Evolutionary conservation across 495 filamentous ascomycete species (phyloP).

Genomic region (Lasiosphaeria ovina): DNA sequence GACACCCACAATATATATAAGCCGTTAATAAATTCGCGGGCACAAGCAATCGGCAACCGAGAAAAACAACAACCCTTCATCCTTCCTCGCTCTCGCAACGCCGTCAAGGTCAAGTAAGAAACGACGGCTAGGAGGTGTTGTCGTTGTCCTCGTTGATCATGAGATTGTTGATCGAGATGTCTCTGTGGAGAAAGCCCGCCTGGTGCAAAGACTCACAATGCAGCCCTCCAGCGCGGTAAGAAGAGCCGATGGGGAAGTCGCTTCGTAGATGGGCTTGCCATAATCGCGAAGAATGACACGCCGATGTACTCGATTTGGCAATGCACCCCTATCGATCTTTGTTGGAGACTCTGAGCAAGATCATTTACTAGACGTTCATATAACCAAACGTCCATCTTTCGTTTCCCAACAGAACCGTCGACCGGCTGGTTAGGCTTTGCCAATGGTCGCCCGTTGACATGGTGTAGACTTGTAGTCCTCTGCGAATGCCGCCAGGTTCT

Average conservation of each 20-base stretch:
- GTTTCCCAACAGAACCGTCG: no score
- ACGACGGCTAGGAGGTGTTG: no score
- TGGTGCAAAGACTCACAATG: slow-evolving; percentile 19
- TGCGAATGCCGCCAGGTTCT: no score
- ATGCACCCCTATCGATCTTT: neutral
- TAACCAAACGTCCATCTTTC: no score
- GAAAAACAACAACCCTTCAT: no score
- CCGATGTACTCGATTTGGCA: slow-evolving; percentile 2
- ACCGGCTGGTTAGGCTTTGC: no score
- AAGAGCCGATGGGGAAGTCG: slow-evolving; percentile 18
- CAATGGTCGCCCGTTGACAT: no score
- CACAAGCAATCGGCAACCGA: no score
- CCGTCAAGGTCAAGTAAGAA: slow-evolving; percentile 44
- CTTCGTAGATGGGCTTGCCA: neutral
- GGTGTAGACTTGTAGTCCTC: no score
- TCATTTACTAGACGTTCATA: slow-evolving; percentile 10
- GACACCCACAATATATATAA: no score
- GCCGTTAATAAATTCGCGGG: no score
- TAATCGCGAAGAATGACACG: slow-evolving; percentile 4
- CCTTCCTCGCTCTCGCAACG: no score
- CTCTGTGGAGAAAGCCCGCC: slow-evolving; percentile 25
- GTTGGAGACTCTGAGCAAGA: neutral
- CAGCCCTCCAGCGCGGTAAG: slow-evolving; percentile 39
- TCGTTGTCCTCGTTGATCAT: slow-evolving; percentile 38
- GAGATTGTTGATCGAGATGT: slow-evolving; percentile 38